A percentile compares a stretch with the other conserved stretches of the same genome.
Conservation (phyloP, 1,139 yeast species). For the Zygoascus sp. region DNA sequence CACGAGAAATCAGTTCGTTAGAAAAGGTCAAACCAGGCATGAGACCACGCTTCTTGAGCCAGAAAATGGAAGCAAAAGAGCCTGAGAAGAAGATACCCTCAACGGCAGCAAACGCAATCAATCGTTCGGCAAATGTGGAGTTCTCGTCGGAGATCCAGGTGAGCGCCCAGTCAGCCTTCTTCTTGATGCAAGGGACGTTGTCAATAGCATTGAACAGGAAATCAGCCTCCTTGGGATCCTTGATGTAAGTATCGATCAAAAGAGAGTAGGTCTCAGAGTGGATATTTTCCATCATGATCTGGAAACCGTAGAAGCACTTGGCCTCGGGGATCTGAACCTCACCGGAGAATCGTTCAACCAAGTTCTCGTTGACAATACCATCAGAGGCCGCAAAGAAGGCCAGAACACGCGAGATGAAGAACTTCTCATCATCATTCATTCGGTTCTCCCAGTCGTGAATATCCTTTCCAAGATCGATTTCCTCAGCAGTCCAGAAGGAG, state of each 20-base stretch:
- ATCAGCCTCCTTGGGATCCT: constrained; percentile 88
- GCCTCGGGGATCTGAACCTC: constrained; percentile 98
- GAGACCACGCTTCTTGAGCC: constrained; percentile 96
- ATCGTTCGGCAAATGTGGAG: constrained; percentile 88
- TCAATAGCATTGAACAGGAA: constrained; percentile 91
- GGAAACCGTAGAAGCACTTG: constrained; percentile 97
- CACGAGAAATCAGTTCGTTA: constrained; percentile 94
- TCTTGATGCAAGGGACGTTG: constrained; percentile 86
- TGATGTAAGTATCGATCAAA: constrained; percentile 88
- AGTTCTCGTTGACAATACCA: constrained; percentile 95
- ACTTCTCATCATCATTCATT: constrained; percentile 84
- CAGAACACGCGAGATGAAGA: constrained; percentile 80
- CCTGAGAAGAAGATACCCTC: constrained; percentile 99
- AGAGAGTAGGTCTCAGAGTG: constrained; percentile 96
- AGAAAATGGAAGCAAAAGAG: constrained; percentile 94
- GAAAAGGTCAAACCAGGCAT: constrained; percentile 99
- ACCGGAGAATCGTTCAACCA: constrained; percentile 94
- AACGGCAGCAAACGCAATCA: constrained; percentile 97
- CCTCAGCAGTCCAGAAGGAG: constrained; percentile 99
- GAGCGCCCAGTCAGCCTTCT: constrained; percentile 97
- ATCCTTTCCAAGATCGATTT: constrained; percentile 93
- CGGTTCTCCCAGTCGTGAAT: constrained; percentile 81
- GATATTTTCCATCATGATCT: constrained; percentile 99
- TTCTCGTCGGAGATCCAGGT: constrained; percentile 89
- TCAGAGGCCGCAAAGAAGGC: constrained; percentile 99